phyloP scores from a whole-genome alignment of 805 yeast species.

The Candida broadrunensis region DNA sequence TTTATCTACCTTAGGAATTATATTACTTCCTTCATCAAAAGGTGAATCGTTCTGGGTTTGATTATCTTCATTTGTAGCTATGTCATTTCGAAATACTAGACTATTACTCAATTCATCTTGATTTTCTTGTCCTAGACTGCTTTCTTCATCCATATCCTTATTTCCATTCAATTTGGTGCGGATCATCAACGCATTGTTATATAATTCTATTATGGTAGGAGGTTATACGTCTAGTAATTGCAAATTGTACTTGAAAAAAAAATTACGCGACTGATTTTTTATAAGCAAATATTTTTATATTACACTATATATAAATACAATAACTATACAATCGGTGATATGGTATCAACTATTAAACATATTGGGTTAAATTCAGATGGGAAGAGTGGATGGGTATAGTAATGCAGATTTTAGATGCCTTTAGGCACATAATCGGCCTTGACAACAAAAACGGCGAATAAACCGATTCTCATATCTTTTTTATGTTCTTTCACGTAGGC shows the following conservation, averaged over 20 bases:
- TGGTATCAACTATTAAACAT: too few relatives aligned
- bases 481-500: constrained; percentile 14
- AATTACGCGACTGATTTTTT: too few relatives aligned
- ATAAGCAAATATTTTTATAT: too few relatives aligned
- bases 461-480: constrained; percentile 16
- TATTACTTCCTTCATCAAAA: background rate
- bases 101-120: background rate
- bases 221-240: too few relatives aligned
- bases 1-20: background rate
- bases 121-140: background rate
- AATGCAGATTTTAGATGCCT: background rate
- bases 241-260: too few relatives aligned
- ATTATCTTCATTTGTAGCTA: background rate
- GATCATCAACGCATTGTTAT: too few relatives aligned
- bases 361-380: too few relatives aligned
- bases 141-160: background rate
- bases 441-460: constrained; percentile 35
- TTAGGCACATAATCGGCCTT: constrained; percentile 31
- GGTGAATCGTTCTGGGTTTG: background rate
- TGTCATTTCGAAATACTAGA: background rate
- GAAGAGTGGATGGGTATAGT: too few relatives aligned
- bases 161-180: background rate
- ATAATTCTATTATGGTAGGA: too few relatives aligned
- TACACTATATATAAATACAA: too few relatives aligned
- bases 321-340: too few relatives aligned